Base-by-base conservation (phyloP, 2,329 filamentous ascomycete species). In the Aspergillus sp. region DNA sequence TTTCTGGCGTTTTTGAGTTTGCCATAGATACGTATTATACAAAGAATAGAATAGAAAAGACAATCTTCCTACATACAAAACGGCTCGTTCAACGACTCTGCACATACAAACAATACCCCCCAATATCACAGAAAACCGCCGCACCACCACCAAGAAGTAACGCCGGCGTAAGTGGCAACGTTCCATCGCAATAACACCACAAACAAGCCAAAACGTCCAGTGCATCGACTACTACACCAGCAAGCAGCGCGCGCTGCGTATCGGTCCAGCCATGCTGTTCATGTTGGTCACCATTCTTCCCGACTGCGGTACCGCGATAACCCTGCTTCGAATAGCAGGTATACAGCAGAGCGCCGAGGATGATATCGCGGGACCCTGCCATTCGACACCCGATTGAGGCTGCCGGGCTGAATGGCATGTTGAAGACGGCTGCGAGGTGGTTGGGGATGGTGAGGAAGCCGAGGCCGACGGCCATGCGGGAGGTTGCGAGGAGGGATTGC, bases 1-100 rank as follows among this genome's bases (percentile, higher is more conserved):
- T 54, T 39, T 22, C 17, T 47, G 42, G 51, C 42, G 20, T 54
- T 47, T 54, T 12, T 54, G 13, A 34, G 42, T 13, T 46, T 54
- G 42, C 51, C 51, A 11, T 30, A 30, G 27, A 30, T 9, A 30
- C 8, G 27, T 30, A 30, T 11, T 9, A 30, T 30, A 30, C 27
- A 30, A 27, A 30, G 9, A 30, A 30, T 30, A 30, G 9, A 30
- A 30, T 30, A 30, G 9, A 30, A 9, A 11, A 30, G 27, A 30
- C 20, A 20, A 4, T 4, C 3, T 20, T 20, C 20, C 3, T 20
- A 20, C 20, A 20, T 20, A 20, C 20, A 20, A 3, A 20, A 20
- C 20, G 20, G 20, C 20, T 4, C 20, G 20, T 20, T 20, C 20
- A 24, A 30, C 27, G 9, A 11, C 27, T 30, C 27, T 37, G 12